A percentile compares a stretch with the other conserved stretches of the same genome.
Evolutionary conservation across 306 rosid species (phyloP).

Genomic region (Malus fusca): DNA sequence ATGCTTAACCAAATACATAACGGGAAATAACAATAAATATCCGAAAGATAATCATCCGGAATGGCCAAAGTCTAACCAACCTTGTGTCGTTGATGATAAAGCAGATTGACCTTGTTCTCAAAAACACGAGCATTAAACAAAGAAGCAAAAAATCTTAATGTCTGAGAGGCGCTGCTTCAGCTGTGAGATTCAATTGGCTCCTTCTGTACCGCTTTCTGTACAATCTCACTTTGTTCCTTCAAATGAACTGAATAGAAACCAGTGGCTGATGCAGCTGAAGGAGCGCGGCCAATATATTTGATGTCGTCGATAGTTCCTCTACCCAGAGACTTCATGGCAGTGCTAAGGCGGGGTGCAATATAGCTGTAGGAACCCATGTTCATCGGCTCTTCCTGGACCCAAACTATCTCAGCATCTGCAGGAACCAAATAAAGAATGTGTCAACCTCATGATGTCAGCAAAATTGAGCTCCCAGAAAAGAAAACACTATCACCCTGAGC

Average conservation of each 20-base stretch:
- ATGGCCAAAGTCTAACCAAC: not conserved
- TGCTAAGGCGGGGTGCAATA: conserved; percentile 61
- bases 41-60: not conserved
- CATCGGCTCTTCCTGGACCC: conserved; percentile 99
- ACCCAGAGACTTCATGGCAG: conserved; percentile 65
- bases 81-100: not conserved
- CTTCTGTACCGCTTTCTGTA: conserved; percentile 67
- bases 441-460: conserved; percentile 5
- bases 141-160: not conserved
- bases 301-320: conserved; percentile 68
- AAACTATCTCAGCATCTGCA: conserved; percentile 87
- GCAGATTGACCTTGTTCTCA: not conserved
- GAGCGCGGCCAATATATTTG: conserved; percentile 80
- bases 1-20: not conserved
- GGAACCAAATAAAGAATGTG: conserved; percentile 11
- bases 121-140: not conserved
- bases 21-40: not conserved
- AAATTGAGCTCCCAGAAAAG: not conserved
- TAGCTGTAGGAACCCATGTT: conserved; percentile 91
- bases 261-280: conserved; percentile 89
- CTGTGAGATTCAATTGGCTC: conserved; percentile 46
- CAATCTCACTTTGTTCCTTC: conserved; percentile 79
- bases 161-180: not conserved
- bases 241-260: conserved; percentile 78
- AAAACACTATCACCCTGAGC: not conserved